Conservation (phyloP, 2,329 filamentous ascomycete genomes). For the Cytospora piceae region DNA sequence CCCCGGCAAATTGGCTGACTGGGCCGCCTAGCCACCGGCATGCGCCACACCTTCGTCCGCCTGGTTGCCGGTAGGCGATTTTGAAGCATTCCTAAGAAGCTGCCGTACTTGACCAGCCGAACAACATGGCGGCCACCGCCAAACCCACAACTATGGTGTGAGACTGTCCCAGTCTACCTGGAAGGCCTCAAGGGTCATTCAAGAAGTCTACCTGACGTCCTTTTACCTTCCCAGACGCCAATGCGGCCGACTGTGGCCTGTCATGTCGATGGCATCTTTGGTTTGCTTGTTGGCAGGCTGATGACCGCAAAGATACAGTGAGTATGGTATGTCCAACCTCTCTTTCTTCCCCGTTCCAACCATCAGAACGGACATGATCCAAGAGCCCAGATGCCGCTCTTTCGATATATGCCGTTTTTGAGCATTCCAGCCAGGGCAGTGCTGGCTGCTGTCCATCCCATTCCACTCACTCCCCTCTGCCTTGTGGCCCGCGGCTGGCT, state of each 20-base stretch:
- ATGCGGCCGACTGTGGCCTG: conserved; percentile 21
- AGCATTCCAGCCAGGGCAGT: neutral
- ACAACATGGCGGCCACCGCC: conserved; percentile 22
- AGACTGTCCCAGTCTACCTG: conserved; percentile 18
- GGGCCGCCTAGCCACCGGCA: neutral
- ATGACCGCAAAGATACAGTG: conserved; percentile 14
- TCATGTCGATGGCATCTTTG: conserved; percentile 9
- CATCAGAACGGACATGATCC: neutral
- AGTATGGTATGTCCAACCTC: conserved; percentile 21
- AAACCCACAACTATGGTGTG: conserved; percentile 23
- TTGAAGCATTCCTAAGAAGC: conserved; percentile 13
- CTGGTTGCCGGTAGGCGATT: conserved; percentile 9
- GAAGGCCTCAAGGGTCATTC: conserved; percentile 24
- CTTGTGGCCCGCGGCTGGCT: conserved; percentile 5
- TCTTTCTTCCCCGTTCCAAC: neutral
- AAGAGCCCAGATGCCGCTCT: conserved; percentile 3
- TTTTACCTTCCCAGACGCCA: conserved; percentile 14
- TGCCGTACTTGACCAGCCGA: conserved; percentile 22
- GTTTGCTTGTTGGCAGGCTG: conserved; percentile 17
- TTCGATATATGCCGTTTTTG: conserved; percentile 8
- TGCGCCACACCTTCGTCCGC: conserved; percentile 9
- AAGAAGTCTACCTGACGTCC: conserved; percentile 13
- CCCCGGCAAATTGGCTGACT: no score
- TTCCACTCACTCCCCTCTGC: neutral
- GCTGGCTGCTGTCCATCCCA: neutral